phyloP scores from a whole-genome alignment of 176 grass and related monocot species.

The Oropetium thomaeum region DNA sequence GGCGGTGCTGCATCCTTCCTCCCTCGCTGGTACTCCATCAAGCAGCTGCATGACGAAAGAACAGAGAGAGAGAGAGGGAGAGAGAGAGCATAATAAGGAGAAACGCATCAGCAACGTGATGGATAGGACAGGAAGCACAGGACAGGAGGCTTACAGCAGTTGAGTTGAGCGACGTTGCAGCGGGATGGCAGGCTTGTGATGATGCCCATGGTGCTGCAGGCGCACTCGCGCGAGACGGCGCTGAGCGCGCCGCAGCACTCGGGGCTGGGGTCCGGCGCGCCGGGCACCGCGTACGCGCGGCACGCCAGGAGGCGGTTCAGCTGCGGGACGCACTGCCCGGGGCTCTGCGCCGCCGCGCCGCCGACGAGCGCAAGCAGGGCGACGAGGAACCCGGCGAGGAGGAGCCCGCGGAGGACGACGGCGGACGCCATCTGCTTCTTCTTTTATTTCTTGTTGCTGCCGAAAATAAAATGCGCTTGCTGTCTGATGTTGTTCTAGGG shows the following conservation, averaged over 20 bases:
- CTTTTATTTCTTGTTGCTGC: too few relatives aligned
- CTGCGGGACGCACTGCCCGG: conserved; percentile 47
- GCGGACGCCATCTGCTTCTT: conserved; percentile 10
- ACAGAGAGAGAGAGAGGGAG: too few relatives aligned
- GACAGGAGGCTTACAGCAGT: conserved; percentile 47
- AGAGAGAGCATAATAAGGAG: too few relatives aligned
- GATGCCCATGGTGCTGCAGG: conserved; percentile 70
- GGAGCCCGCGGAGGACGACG: too few relatives aligned
- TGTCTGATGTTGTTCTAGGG: too few relatives aligned
- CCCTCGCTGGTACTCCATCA: too few relatives aligned
- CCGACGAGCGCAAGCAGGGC: conserved; percentile 10
- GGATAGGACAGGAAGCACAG: not conserved
- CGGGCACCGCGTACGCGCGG: conserved; percentile 61
- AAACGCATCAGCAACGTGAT: not conserved
- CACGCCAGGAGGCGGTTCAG: conserved; percentile 61
- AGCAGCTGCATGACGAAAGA: conserved; percentile 30
- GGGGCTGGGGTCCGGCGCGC: conserved; percentile 51
- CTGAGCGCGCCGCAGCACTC: conserved; percentile 72
- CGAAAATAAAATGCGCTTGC: too few relatives aligned
- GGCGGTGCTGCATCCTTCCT: too few relatives aligned
- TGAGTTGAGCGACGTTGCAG: conserved; percentile 42
- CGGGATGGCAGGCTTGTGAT: conserved; percentile 73
- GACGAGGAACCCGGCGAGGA: conserved; percentile 14
- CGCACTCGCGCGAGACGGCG: conserved; percentile 53
- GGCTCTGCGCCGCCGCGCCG: conserved; percentile 26